Percentiles rank a stretch among this genome's conserved stretches.
These are phyloP conservation scores for Apiosordaria backusii DNA, from an alignment of 495 filamentous ascomycete genomes.

Conservation along the genomic window DNA sequence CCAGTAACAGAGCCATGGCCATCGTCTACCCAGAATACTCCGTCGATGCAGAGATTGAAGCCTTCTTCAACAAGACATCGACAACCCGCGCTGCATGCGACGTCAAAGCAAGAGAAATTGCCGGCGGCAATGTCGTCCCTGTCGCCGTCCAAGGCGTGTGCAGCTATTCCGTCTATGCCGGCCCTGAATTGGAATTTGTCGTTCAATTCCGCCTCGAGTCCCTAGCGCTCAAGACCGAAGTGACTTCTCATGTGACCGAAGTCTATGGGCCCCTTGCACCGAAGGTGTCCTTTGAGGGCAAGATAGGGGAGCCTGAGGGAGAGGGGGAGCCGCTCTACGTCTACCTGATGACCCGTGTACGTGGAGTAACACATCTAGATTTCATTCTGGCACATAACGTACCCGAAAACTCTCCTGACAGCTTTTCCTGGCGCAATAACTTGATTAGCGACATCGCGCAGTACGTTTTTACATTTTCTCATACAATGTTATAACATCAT, in stretches of 20 bases:
- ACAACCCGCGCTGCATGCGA: conserved; percentile 38
- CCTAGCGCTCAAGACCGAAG: conserved; percentile 11
- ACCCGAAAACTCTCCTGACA: conserved; percentile 14
- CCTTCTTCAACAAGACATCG: conserved; percentile 40
- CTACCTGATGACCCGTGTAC: conserved; percentile 6
- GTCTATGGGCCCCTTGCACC: conserved; percentile 10
- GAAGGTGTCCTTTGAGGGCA: conserved; percentile 2
- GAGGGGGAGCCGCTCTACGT: conserved; percentile 7
- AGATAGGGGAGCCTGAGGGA: not conserved
- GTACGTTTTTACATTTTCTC: not conserved
- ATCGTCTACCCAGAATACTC: conserved; percentile 29
- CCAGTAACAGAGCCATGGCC: conserved; percentile 3
- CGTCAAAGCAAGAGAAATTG: conserved; percentile 30
- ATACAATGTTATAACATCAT: too few species aligned
- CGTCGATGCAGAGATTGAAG: conserved; percentile 35
- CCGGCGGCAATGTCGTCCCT: conserved; percentile 34
- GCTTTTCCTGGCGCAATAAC: conserved; percentile 5
- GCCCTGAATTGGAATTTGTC: conserved; percentile 37
- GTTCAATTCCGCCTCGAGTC: conserved; percentile 43
- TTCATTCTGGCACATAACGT: conserved; percentile 9
- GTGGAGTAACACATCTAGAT: not conserved
- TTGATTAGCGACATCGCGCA: conserved; percentile 11
- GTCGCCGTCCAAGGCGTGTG: conserved; percentile 41
- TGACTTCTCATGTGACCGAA: not conserved
- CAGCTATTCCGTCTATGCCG: conserved; percentile 45